Conservation (phyloP, 495 filamentous ascomycete genomes). For the Neurospora sp. region DNA sequence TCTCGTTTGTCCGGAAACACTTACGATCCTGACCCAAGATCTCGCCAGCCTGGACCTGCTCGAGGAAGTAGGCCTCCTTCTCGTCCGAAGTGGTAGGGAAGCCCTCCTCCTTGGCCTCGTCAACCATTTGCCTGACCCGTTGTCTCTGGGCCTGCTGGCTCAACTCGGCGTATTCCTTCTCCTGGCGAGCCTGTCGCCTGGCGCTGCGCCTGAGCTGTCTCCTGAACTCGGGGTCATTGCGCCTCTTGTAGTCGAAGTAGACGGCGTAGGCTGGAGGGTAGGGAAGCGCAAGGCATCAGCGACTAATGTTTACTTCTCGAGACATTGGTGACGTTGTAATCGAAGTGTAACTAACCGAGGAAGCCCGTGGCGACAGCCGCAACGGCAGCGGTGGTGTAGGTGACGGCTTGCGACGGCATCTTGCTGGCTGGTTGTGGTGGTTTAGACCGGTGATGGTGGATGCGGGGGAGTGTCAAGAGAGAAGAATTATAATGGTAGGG, state of each 20-base stretch:
- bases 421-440: conserved; percentile 1
- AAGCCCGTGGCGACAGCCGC: conserved; percentile 67
- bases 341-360: conserved; percentile 47
- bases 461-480: neutral
- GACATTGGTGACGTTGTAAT: conserved; percentile 1
- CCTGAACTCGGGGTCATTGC: conserved; percentile 78
- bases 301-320: neutral
- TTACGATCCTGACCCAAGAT: conserved; percentile 47
- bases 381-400: conserved; percentile 60
- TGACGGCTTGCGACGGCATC: conserved; percentile 54
- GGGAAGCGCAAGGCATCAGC: conserved; percentile 26
- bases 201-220: conserved; percentile 75
- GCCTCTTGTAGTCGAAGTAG: conserved; percentile 92
- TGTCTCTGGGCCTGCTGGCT: conserved; percentile 59
- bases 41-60: conserved; percentile 82
- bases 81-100: conserved; percentile 87
- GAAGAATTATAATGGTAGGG: neutral
- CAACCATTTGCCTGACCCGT: conserved; percentile 58
- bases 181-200: conserved; percentile 59
- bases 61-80: conserved; percentile 78
- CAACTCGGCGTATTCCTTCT: conserved; percentile 67
- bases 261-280: conserved; percentile 52
- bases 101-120: conserved; percentile 74
- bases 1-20: conserved; percentile 6
- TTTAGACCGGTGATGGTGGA: neutral